Conservation (phyloP, 805 yeast genomes). For the Wickerhamomyces rabaulensis region DNA sequence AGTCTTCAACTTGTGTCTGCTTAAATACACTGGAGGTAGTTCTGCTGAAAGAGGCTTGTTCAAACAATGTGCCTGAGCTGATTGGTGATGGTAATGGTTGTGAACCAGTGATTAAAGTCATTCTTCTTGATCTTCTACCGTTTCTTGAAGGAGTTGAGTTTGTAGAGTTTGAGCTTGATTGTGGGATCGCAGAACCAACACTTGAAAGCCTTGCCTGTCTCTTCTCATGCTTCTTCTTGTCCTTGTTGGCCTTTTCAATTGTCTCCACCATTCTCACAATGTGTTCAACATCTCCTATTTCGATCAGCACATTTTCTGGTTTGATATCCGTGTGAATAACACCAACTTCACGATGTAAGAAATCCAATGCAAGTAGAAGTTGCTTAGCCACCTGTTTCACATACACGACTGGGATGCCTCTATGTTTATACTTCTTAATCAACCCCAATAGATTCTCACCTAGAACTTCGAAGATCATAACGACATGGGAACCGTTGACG, state of each 20-base stretch:
- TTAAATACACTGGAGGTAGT: constrained; percentile 6
- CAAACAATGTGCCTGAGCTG: constrained; percentile 35
- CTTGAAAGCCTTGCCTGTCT: constrained; percentile 27
- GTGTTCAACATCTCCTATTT: constrained; percentile 78
- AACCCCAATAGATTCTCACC: constrained; percentile 90
- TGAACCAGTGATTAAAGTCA: constrained; percentile 80
- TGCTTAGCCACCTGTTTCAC: constrained; percentile 83
- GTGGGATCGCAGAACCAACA: constrained; percentile 10
- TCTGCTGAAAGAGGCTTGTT: constrained; percentile 11
- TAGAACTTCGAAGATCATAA: constrained; percentile 95
- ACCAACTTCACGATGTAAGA: constrained; percentile 67
- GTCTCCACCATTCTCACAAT: constrained; percentile 65
- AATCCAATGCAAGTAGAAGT: constrained; percentile 65
- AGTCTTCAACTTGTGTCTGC: constrained; percentile 21
- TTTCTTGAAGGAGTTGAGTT: constrained; percentile 23
- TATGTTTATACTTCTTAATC: constrained; percentile 69
- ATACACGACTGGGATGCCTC: constrained; percentile 71
- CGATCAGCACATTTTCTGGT: constrained; percentile 73
- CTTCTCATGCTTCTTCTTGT: constrained; percentile 36
- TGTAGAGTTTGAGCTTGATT: constrained; percentile 12
- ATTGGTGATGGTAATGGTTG: constrained; percentile 91
- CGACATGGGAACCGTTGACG: constrained; percentile 87
- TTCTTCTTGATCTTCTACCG: constrained; percentile 53
- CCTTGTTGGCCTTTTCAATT: constrained; percentile 46
- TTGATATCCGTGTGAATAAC: constrained; percentile 70